Conservation (phyloP, 768 basidiomycete genomes). For the Strobilomyces echinocephalus region DNA sequence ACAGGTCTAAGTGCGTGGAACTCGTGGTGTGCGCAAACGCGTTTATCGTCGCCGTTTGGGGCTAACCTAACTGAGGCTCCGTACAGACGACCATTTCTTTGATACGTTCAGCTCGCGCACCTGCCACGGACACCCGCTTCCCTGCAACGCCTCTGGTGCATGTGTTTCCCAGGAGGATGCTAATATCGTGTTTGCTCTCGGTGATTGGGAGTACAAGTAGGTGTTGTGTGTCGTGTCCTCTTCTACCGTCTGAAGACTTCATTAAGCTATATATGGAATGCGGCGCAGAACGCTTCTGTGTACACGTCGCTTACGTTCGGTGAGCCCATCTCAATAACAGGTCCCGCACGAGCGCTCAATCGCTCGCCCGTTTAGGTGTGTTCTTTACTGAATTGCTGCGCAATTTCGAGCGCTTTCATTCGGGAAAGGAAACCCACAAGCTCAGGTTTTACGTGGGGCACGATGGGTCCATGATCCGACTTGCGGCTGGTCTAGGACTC, state of each 20-base stretch:
- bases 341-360: background rate
- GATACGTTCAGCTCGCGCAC: slow-evolving; percentile 48
- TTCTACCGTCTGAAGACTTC: background rate
- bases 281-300: slow-evolving; percentile 38
- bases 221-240: background rate
- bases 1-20: slow-evolving; percentile 37
- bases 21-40: slow-evolving; percentile 40
- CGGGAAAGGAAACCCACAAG: slow-evolving; percentile 33
- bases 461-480: slow-evolving; percentile 43
- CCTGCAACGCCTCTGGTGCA: slow-evolving; percentile 39
- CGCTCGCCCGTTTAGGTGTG: slow-evolving; percentile 30
- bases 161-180: slow-evolving; percentile 45
- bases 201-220: slow-evolving; percentile 59
- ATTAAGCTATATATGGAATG: slow-evolving; percentile 46
- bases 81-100: slow-evolving; percentile 41
- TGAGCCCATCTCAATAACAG: slow-evolving; percentile 8
- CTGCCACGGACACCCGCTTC: slow-evolving; percentile 37
- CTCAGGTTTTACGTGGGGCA: slow-evolving; percentile 44
- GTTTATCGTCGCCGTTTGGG: background rate
- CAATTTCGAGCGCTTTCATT: slow-evolving; percentile 35
- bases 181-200: slow-evolving; percentile 48
- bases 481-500: slow-evolving; percentile 38
- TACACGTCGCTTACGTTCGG: slow-evolving; percentile 46
- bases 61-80: background rate
- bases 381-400: slow-evolving; percentile 42